Percentiles rank a stretch among this genome's conserved stretches.
Conservation (phyloP, 2,329 filamentous ascomycete genomes). For the Sporothrix variecibatus region DNA sequence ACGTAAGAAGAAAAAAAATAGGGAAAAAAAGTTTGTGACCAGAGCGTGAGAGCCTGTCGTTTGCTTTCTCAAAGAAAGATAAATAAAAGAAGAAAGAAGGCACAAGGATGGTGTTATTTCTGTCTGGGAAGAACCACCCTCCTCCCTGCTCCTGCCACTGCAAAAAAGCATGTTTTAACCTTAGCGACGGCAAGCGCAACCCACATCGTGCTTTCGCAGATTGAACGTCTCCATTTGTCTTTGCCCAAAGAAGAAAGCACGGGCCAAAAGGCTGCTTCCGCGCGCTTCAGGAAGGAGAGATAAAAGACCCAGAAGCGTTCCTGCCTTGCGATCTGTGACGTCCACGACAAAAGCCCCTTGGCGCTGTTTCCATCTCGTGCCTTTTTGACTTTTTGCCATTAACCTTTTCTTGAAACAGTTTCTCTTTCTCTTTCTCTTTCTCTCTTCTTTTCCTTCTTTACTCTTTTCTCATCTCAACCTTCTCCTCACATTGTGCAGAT, state of each 20-base stretch:
- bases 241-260: conserved; percentile 14
- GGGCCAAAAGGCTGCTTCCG: conserved; percentile 10
- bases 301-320: neutral
- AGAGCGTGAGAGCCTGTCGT: neutral
- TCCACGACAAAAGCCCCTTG: neutral
- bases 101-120: neutral
- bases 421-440: neutral
- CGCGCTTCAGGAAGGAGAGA: conserved; percentile 11
- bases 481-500: neutral
- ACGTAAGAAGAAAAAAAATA: neutral
- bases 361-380: neutral
- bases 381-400: neutral
- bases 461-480: neutral
- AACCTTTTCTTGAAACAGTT: neutral
- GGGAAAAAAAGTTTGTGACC: neutral
- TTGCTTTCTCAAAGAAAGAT: neutral
- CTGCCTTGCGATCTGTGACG: conserved; percentile 19
- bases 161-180: conserved; percentile 12
- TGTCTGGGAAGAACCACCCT: neutral
- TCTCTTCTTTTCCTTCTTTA: conserved; percentile 1
- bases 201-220: neutral
- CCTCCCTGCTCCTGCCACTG: neutral
- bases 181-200: conserved; percentile 5
- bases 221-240: neutral
- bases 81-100: neutral